Percentiles rank a stretch among this genome's conserved stretches.
Evolutionary conservation across 179 eudicot species (phyloP).

Genomic region (Sideroxylon spinosum): DNA sequence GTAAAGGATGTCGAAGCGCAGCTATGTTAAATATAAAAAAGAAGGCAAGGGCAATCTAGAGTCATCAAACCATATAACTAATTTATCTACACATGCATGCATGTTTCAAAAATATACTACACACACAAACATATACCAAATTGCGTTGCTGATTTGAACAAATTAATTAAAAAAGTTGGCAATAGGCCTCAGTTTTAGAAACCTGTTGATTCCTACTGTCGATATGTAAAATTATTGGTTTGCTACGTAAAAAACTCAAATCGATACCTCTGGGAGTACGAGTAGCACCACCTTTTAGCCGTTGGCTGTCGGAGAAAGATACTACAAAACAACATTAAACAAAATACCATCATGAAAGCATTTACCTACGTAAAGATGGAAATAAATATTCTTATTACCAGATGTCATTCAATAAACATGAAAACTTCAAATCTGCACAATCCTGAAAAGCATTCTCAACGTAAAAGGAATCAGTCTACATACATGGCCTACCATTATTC

Average conservation of each 20-base stretch:
- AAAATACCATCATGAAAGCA: not conserved
- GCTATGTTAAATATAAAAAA: conserved; percentile 42
- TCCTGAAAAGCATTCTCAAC: not conserved
- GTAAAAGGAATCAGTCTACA: not conserved
- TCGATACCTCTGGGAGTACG: conserved; percentile 97
- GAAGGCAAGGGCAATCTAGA: conserved; percentile 10
- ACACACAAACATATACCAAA: not conserved
- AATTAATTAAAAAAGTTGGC: conserved; percentile 2
- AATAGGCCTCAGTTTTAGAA: conserved; percentile 86
- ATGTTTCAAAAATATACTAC: no score
- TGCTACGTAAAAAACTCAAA: conserved; percentile 75
- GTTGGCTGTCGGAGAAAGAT: conserved; percentile 66
- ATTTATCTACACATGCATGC: not conserved
- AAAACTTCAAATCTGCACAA: not conserved
- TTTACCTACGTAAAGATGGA: not conserved
- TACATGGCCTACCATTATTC: not conserved
- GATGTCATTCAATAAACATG: not conserved
- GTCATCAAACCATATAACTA: not conserved
- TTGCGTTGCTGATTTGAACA: not conserved
- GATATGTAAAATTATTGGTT: conserved; percentile 80
- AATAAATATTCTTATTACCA: not conserved
- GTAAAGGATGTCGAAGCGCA: conserved; percentile 96
- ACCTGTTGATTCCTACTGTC: conserved; percentile 91
- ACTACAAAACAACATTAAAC: conserved; percentile 2
- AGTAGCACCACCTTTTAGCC: conserved; percentile 99